Percentiles rank a stretch among this genome's conserved stretches.
Evolutionary conservation across 495 filamentous ascomycete genomes (phyloP).

Genomic region (Usnea hakonensis): DNA sequence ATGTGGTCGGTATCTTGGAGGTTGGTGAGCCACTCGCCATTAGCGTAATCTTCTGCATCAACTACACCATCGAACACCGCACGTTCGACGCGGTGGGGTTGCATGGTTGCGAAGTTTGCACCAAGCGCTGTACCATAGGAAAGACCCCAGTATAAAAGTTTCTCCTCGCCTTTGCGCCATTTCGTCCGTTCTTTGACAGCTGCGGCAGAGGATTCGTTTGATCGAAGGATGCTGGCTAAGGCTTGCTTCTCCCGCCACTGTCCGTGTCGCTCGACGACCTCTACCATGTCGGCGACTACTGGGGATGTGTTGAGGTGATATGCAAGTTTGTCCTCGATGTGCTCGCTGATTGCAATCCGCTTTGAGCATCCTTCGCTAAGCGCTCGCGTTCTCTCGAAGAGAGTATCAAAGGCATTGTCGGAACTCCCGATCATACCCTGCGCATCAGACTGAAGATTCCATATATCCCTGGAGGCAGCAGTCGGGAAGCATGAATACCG

Average conservation of each 20-base stretch:
- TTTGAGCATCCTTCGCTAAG: constrained; percentile 26
- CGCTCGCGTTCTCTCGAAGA: constrained; percentile 32
- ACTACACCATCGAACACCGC: constrained; percentile 49
- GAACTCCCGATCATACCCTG: constrained; percentile 31
- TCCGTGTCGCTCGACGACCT: constrained; percentile 44
- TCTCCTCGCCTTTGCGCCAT: constrained; percentile 24
- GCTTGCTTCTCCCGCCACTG: constrained; percentile 33
- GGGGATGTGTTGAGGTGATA: constrained; percentile 41
- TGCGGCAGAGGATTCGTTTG: background rate
- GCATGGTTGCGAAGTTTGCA: constrained; percentile 47
- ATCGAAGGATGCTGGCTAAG: background rate
- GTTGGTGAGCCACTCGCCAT: constrained; percentile 34
- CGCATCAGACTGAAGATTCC: constrained; percentile 22
- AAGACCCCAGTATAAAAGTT: constrained; percentile 56
- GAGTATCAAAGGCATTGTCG: constrained; percentile 29
- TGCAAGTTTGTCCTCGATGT: constrained; percentile 32
- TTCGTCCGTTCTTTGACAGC: background rate
- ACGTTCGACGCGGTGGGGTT: constrained; percentile 43
- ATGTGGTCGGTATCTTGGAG: constrained; percentile 44
- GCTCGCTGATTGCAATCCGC: constrained; percentile 1
- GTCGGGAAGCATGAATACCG: constrained; percentile 42
- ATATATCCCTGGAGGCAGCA: constrained; percentile 22
- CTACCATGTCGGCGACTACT: constrained; percentile 44
- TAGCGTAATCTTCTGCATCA: constrained; percentile 42
- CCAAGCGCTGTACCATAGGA: constrained; percentile 65